phyloP scores from a whole-genome alignment of 2,329 filamentous ascomycete species.

The Fusarium denticulatum region DNA sequence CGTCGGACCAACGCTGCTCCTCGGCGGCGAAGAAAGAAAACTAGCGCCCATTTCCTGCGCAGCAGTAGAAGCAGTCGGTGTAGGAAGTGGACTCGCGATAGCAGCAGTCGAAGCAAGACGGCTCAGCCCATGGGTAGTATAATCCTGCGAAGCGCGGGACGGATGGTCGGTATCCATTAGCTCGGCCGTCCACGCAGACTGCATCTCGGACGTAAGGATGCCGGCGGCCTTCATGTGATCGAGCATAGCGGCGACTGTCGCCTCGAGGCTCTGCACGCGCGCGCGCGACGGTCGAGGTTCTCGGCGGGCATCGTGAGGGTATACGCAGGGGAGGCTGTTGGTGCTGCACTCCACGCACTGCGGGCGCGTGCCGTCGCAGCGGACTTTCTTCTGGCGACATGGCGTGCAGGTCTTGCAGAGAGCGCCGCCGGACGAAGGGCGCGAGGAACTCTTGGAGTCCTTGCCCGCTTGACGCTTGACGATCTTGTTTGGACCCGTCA shows the following conservation, averaged over 20 bases:
- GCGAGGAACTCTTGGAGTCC: conserved; percentile 34
- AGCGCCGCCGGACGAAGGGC: conserved; percentile 36
- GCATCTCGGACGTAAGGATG: conserved; percentile 42
- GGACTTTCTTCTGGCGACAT: conserved; percentile 50
- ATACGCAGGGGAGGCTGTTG: conserved; percentile 44
- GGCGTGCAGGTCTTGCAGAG: conserved; percentile 50
- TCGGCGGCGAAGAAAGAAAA: conserved; percentile 43
- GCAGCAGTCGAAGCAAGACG: conserved; percentile 44
- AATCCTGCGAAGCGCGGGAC: conserved; percentile 36
- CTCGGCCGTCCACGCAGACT: conserved; percentile 42
- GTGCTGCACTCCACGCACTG: conserved; percentile 47
- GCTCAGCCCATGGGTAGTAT: conserved; percentile 42
- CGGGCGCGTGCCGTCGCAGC: conserved; percentile 48
- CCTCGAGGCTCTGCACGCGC: conserved; percentile 46
- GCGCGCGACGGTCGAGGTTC: conserved; percentile 46
- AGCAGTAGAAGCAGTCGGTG: conserved; percentile 38
- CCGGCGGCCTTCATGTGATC: conserved; percentile 49
- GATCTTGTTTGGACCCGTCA: conserved; percentile 41
- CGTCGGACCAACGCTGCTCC: conserved; percentile 42
- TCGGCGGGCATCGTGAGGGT: conserved; percentile 49
- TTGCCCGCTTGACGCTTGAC: conserved; percentile 33
- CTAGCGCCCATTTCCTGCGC: conserved; percentile 43
- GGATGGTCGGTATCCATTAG: conserved; percentile 40
- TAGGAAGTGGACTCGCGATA: conserved; percentile 44
- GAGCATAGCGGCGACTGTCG: conserved; percentile 43